These are phyloP conservation scores for Cladophialophora exuberans DNA, from an alignment of 2,329 filamentous ascomycete species.

Conservation along the genomic window DNA sequence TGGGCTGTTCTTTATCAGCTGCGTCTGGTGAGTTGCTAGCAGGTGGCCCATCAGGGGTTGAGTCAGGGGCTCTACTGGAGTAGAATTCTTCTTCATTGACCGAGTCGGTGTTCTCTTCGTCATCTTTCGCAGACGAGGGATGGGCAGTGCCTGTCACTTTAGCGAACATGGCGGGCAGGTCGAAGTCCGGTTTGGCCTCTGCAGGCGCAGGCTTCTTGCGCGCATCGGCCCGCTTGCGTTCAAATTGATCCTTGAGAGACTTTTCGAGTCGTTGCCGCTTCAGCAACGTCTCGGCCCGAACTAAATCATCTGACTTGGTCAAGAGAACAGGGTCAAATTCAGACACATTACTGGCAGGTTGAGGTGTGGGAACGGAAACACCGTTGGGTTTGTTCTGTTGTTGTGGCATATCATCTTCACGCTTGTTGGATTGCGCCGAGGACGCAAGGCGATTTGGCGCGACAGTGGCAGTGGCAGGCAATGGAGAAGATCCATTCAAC, in stretches of 20 bases:
- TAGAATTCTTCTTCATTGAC: slow-evolving; percentile 95
- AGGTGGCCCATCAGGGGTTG: slow-evolving; percentile 56
- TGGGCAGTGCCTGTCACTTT: slow-evolving; percentile 73
- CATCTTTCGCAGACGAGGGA: slow-evolving; percentile 62
- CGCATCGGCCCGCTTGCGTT: slow-evolving; percentile 59
- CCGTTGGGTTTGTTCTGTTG: slow-evolving; percentile 19
- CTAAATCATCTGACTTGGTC: slow-evolving; percentile 81
- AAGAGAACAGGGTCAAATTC: slow-evolving; percentile 82
- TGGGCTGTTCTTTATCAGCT: slow-evolving; percentile 40
- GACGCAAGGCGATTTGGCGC: slow-evolving; percentile 34
- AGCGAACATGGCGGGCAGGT: slow-evolving; percentile 72
- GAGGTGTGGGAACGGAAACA: slow-evolving; percentile 35
- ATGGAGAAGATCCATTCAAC: slow-evolving; percentile 27
- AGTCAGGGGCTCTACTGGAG: slow-evolving; percentile 86
- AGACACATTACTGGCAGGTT: slow-evolving; percentile 54
- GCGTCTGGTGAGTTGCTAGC: slow-evolving; percentile 30
- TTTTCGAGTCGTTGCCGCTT: slow-evolving; percentile 82
- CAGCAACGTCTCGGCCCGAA: slow-evolving; percentile 78
- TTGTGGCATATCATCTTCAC: slow-evolving; percentile 23
- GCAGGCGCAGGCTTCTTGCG: slow-evolving; percentile 54
- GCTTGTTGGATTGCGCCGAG: slow-evolving; percentile 19
- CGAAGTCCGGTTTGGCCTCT: slow-evolving; percentile 65
- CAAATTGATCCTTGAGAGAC: slow-evolving; percentile 73
- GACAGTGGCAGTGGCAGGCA: slow-evolving; percentile 24
- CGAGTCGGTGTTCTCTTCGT: slow-evolving; percentile 58